Evolutionary conservation across 176 grass and related monocot species (phyloP).

Genomic region (Oryza meridionalis): DNA sequence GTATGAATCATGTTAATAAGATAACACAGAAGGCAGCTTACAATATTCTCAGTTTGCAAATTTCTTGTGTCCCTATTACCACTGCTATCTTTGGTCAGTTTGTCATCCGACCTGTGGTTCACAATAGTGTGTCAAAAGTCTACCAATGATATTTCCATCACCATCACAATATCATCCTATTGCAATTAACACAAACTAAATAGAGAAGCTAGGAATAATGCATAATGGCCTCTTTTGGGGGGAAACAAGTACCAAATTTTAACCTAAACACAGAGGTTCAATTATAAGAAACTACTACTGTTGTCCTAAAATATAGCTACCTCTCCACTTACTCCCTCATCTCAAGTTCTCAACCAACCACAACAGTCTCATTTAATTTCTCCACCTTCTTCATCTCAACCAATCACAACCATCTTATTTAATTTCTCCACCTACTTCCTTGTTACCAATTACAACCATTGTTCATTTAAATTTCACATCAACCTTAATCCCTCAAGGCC

Average conservation of each 20-base stretch:
- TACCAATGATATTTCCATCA: slow-evolving; percentile 12
- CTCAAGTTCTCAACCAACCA: too few species aligned
- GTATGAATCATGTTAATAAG: not conserved
- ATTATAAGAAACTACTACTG: not conserved
- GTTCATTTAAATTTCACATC: too few species aligned
- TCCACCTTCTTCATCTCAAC: too few species aligned
- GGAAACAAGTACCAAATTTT: slow-evolving; percentile 22
- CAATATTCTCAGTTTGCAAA: slow-evolving; percentile 38
- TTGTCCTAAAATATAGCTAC: too few species aligned
- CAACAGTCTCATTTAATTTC: too few species aligned
- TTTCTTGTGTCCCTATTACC: slow-evolving; percentile 33
- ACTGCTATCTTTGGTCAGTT: slow-evolving; percentile 43
- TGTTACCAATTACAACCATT: too few species aligned
- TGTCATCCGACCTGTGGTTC: slow-evolving; percentile 50
- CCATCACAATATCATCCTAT: not conserved
- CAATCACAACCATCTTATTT: too few species aligned
- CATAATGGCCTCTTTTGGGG: not conserved
- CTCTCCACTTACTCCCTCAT: too few species aligned
- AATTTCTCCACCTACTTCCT: too few species aligned
- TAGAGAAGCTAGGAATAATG: slow-evolving; percentile 6
- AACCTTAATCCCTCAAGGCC: too few species aligned
- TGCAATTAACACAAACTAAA: not conserved
- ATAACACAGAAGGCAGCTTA: slow-evolving; percentile 29
- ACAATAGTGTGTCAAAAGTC: slow-evolving; percentile 17
- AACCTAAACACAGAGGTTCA: not conserved